Conservation (phyloP, 139 green algal genomes). For the Tetradesmus obliquus region DNA sequence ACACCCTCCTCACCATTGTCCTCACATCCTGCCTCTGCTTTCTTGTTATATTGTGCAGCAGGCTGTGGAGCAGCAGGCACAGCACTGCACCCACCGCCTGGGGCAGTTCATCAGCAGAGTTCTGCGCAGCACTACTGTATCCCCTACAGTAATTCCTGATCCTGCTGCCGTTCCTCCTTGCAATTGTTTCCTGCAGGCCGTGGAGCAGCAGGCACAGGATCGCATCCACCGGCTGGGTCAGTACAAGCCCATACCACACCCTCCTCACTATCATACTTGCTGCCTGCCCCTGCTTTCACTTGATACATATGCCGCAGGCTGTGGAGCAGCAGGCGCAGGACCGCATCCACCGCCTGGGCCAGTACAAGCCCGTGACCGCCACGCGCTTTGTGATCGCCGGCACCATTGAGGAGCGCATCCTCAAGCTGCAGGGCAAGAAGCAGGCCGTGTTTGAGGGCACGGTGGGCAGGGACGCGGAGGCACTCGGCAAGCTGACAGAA, state of each 20-base stretch:
- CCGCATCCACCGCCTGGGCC: conserved; percentile 79
- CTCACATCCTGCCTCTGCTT: too few species aligned
- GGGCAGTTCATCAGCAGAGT: conserved; percentile 42
- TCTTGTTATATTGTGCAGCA: too few species aligned
- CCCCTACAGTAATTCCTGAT: too few species aligned
- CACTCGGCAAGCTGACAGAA: conserved; percentile 87
- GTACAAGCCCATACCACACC: too few species aligned
- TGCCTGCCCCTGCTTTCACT: neutral
- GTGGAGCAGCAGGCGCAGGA: conserved; percentile 78
- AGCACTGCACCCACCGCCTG: conserved; percentile 77
- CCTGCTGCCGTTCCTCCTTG: too few species aligned
- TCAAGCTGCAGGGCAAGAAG: conserved; percentile 96
- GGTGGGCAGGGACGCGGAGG: conserved; percentile 83
- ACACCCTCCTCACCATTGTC: too few species aligned
- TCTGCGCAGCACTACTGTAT: too few species aligned
- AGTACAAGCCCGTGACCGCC: conserved; percentile 89
- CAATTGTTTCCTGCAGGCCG: conserved; percentile 38
- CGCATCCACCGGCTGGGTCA: conserved; percentile 77
- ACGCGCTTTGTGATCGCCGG: conserved; percentile 88
- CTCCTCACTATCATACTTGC: neutral
- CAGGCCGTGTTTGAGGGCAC: conserved; percentile 91
- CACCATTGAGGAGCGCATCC: conserved; percentile 95
- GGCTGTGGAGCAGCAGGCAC: conserved; percentile 58
- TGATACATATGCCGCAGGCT: conserved; percentile 25
- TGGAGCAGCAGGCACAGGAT: conserved; percentile 77